Percentiles rank a stretch among this genome's conserved stretches.
These are phyloP conservation scores for Juglanconis oblonga DNA, from an alignment of 2,329 filamentous ascomycete genomes.

Conservation along the genomic window DNA sequence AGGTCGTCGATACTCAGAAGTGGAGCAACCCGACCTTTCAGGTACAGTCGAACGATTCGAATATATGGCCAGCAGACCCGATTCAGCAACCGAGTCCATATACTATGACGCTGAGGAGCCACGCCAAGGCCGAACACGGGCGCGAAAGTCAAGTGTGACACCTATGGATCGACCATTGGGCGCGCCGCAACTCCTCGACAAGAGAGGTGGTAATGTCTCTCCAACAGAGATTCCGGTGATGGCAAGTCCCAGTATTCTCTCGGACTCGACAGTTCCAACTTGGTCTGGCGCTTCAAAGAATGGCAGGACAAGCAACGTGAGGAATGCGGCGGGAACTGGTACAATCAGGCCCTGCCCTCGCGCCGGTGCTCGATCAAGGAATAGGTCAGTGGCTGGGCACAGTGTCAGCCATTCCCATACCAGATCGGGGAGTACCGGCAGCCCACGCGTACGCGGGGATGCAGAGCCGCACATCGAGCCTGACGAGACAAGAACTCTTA, in stretches of 20 bases:
- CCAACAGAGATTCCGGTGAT: conserved; percentile 24
- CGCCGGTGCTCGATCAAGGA: neutral
- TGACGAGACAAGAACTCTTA: conserved; percentile 5
- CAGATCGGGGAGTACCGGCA: neutral
- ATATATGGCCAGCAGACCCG: neutral
- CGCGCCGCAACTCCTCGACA: neutral
- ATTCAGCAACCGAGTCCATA: neutral
- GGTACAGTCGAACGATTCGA: neutral
- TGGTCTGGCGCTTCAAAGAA: neutral
- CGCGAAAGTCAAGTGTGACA: conserved; percentile 35
- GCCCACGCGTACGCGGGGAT: neutral
- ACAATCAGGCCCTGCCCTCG: neutral
- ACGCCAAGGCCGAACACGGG: conserved; percentile 23
- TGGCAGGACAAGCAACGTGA: neutral
- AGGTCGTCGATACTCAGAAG: neutral
- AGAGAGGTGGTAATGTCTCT: conserved; percentile 12
- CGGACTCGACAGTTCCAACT: neutral
- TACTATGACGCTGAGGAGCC: neutral
- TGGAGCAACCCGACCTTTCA: neutral
- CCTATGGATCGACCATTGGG: conserved; percentile 2
- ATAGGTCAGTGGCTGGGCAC: neutral
- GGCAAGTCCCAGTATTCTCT: conserved; percentile 28
- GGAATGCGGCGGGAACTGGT: neutral
- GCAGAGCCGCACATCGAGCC: conserved; percentile 5
- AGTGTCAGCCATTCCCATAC: neutral